Evolutionary conservation across 164 flowering plant genomes (phyloP).

Genomic region (Cinnamomum chago): DNA sequence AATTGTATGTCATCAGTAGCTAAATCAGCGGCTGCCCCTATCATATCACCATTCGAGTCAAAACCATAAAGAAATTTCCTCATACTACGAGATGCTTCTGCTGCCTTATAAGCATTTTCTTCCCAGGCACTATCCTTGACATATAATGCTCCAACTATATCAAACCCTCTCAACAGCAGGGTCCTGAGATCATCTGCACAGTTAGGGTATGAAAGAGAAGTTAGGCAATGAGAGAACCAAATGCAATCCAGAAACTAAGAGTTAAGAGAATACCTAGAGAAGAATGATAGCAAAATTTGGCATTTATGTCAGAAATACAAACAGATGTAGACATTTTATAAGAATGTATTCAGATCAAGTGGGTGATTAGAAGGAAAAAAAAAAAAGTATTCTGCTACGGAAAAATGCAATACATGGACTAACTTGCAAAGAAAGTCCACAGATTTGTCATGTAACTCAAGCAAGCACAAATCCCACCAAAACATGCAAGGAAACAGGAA

Average conservation of each 20-base stretch:
- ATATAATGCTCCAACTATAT: constrained; percentile 62
- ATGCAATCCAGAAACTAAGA: neutral
- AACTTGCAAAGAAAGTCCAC: too few relatives aligned
- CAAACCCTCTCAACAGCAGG: constrained; percentile 57
- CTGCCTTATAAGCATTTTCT: constrained; percentile 39
- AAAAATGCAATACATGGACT: too few relatives aligned
- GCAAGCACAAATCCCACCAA: too few relatives aligned
- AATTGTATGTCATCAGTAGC: constrained; percentile 33
- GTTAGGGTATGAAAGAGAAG: neutral
- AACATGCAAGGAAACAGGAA: too few relatives aligned
- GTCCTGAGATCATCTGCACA: constrained; percentile 60
- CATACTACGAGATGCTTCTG: constrained; percentile 39
- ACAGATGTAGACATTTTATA: neutral
- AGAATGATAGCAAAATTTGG: neutral
- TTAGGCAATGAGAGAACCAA: too few relatives aligned
- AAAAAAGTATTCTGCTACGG: too few relatives aligned
- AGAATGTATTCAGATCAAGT: too few relatives aligned
- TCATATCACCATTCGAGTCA: constrained; percentile 16
- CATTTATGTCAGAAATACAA: neutral
- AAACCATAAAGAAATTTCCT: constrained; percentile 28
- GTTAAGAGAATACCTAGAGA: neutral
- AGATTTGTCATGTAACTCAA: too few relatives aligned
- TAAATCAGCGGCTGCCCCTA: constrained; percentile 64
- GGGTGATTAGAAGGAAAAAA: too few relatives aligned
- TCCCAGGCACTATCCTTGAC: constrained; percentile 27